phyloP scores from a whole-genome alignment of 129 eudicot species.

The Mikania micrantha region DNA sequence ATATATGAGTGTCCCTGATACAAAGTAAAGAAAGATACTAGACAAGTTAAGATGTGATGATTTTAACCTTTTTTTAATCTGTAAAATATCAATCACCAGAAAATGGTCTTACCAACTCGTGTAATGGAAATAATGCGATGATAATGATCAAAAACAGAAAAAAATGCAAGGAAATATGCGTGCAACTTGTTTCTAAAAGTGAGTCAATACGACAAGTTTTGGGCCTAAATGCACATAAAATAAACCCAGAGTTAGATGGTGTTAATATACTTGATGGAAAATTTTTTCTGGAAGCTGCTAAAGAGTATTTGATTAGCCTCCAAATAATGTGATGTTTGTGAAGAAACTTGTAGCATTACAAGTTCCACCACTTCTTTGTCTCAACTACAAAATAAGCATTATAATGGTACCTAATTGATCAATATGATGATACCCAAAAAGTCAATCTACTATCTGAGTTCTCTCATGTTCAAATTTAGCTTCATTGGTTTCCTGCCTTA shows the following conservation, averaged over 20 bases:
- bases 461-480: neutral
- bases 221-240: neutral
- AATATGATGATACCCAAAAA: conserved; percentile 1
- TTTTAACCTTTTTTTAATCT: neutral
- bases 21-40: neutral
- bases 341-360: conserved; percentile 2
- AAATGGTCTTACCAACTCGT: neutral
- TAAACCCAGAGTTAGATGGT: neutral
- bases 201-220: neutral
- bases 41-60: neutral
- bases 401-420: neutral
- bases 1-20: neutral
- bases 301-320: neutral
- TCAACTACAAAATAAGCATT: neutral
- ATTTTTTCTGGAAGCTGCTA: neutral
- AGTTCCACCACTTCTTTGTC: neutral
- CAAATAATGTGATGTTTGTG: neutral
- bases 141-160: neutral
- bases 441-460: neutral
- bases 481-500: neutral
- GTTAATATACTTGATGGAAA: neutral
- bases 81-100: neutral
- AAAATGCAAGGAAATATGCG: neutral
- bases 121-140: conserved; percentile 1
- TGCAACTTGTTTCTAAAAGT: neutral